Percentiles rank a stretch among this genome's conserved stretches.
These are phyloP conservation scores for Phaffomyces thermotolerans DNA, from an alignment of 805 yeast species.

Conservation along the genomic window DNA sequence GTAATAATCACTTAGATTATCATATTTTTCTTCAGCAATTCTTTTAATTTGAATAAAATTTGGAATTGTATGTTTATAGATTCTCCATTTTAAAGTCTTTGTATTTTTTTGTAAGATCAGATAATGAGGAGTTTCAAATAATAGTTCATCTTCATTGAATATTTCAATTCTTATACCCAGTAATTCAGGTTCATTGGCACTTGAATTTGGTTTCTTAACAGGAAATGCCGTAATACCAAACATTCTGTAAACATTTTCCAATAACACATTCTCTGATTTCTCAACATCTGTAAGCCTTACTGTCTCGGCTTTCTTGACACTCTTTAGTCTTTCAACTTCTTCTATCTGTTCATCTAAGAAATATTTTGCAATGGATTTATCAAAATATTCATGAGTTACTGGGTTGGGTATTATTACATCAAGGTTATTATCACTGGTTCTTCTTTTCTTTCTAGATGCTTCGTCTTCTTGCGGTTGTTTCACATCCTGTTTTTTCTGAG, in stretches of 20 bases:
- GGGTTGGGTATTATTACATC: slow-evolving; percentile 19
- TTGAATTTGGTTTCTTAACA: slow-evolving; percentile 28
- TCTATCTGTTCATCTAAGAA: slow-evolving; percentile 4
- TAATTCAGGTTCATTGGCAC: slow-evolving; percentile 14
- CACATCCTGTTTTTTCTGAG: background rate
- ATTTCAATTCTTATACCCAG: slow-evolving; percentile 35
- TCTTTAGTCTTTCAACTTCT: background rate
- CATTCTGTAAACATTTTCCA: slow-evolving; percentile 31
- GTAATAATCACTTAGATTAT: slow-evolving; percentile 11
- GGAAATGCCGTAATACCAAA: slow-evolving; percentile 36
- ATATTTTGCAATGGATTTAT: slow-evolving; percentile 18
- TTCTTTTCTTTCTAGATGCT: slow-evolving; percentile 2
- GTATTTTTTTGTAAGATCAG: slow-evolving; percentile 25
- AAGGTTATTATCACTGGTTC: slow-evolving; percentile 6
- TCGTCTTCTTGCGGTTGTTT: background rate
- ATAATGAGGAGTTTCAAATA: slow-evolving; percentile 31
- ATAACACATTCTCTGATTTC: slow-evolving; percentile 16
- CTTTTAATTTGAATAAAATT: slow-evolving; percentile 14
- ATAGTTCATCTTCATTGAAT: slow-evolving; percentile 21
- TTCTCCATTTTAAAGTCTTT: slow-evolving; percentile 25
- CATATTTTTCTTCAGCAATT: slow-evolving; percentile 11
- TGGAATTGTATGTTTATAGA: slow-evolving; percentile 34
- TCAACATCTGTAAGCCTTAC: background rate
- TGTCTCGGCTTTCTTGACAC: background rate
- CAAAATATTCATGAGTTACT: slow-evolving; percentile 22